Base-by-base conservation (phyloP, 208 protist genomes). In the Leptomonas seymouri region DNA sequence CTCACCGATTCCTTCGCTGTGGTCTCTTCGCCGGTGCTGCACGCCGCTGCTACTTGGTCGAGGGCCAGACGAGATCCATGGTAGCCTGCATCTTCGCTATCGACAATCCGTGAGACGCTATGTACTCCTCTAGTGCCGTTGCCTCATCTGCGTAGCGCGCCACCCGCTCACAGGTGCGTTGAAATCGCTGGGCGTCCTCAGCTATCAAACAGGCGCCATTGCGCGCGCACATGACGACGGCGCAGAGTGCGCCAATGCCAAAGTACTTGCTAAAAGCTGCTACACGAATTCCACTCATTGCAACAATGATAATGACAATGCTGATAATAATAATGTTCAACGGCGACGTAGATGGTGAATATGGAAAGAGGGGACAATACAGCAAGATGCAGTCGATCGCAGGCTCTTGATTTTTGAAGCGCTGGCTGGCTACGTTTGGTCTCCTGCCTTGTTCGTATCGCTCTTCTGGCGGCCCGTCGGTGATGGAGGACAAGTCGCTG, bases 211-310 rank as follows among this genome's bases (percentile, higher is more conserved):
- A 90, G 54, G 67, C 80, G 36, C 65, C 85, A 66, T 93, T 82
- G 30, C 87, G 87, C 0, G 74, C 80, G 51, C 79, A 93, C 34
- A 76, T 44, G 3, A 88, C 48, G 0, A 66, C 61, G 3, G 75
- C 67, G 41, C 71, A 61, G 20, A 85, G 60, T 3, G 66, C 65
- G 39, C 87, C 87, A 18, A 80, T 53, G n/a, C 70, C 74, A 34
- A 93, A 89, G 68, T 89, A 93, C 51, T 78, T 78, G 64, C 80
- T 78, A 34, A 86, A 86, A 11, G 68, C 75, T 9, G 76, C 80
- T 27, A 85, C 61, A 30, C 72, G 77, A 49, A 70, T 70, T 31
- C 70, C 77, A 61, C 82, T 84, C 82, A 87, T 87, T 25, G 27
- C 34, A 9, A 39, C 7, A 39, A 39, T 9, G 34, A 30, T 41